A percentile compares a stretch with the other conserved stretches of the same genome.
These are phyloP conservation scores for Cucurbita ficifolia DNA, from an alignment of 306 rosid species.

Conservation along the genomic window DNA sequence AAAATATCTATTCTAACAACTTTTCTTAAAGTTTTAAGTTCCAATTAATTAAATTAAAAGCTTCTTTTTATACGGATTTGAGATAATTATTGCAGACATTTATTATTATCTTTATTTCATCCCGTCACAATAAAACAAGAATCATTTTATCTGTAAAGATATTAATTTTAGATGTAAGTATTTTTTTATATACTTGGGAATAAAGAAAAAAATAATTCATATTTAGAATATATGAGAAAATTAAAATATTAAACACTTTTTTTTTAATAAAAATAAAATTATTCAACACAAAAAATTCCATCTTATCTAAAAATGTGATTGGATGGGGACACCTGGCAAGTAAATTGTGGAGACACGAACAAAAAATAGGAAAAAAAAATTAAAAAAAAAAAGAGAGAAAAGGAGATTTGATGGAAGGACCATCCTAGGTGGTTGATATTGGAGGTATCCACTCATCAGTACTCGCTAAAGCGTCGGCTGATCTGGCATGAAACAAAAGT, in stretches of 20 bases:
- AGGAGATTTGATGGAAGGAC: not conserved
- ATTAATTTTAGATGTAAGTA: not conserved
- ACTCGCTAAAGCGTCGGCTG: not conserved
- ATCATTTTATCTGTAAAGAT: not conserved
- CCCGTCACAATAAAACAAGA: not conserved
- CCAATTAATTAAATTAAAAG: not conserved
- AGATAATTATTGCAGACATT: not conserved
- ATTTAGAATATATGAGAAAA: not conserved
- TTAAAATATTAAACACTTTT: not conserved
- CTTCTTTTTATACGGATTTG: not conserved
- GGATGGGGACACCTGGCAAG: not conserved
- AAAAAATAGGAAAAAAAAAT: not conserved
- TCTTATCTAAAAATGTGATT: not conserved
- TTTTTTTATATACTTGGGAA: not conserved
- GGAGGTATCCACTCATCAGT: not conserved
- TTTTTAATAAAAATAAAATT: too few relatives aligned
- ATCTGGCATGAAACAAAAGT: not conserved
- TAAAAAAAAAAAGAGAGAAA: not conserved
- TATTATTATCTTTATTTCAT: not conserved
- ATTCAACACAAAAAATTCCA: not conserved
- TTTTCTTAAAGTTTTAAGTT: not conserved
- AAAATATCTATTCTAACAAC: not conserved
- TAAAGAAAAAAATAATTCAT: not conserved
- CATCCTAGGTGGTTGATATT: constrained; percentile 1
- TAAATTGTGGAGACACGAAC: not conserved